Evolutionary conservation across 2,329 filamentous ascomycete genomes (phyloP).

Genomic region (Lecanicillium sp.): DNA sequence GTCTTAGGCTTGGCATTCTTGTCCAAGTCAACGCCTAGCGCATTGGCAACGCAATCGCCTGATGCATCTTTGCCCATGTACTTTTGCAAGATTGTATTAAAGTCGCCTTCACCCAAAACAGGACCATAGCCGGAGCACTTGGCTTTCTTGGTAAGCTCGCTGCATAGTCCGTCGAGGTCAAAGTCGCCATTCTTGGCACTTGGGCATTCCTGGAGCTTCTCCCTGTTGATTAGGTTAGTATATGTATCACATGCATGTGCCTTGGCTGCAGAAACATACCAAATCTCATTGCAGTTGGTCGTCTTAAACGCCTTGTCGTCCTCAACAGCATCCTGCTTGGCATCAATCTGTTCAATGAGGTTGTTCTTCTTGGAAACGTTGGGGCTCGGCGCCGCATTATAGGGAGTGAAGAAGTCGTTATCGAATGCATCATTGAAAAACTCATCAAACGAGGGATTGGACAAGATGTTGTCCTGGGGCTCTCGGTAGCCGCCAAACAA

Average conservation of each 20-base stretch:
- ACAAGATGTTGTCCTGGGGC: conserved; percentile 71
- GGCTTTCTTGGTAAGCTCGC: conserved; percentile 88
- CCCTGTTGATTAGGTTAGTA: conserved; percentile 54
- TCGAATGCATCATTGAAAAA: conserved; percentile 73
- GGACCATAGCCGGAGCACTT: conserved; percentile 89
- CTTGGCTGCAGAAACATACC: background rate
- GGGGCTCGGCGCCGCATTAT: conserved; percentile 53
- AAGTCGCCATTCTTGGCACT: conserved; percentile 87
- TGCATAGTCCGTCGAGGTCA: conserved; percentile 87
- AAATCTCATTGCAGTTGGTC: conserved; percentile 56
- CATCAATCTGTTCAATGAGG: conserved; percentile 71
- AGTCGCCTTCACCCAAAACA: conserved; percentile 81
- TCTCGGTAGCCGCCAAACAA: conserved; percentile 91
- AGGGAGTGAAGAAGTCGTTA: conserved; percentile 72
- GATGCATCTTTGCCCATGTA: conserved; percentile 42
- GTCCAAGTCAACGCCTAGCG: conserved; percentile 56
- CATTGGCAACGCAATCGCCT: conserved; percentile 23
- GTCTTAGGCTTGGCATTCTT: conserved; percentile 15
- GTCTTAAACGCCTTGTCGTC: conserved; percentile 56
- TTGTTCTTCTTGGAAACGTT: conserved; percentile 48
- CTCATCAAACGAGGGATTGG: conserved; percentile 62
- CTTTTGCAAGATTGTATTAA: conserved; percentile 67
- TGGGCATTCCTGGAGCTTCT: conserved; percentile 77
- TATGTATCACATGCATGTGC: background rate
- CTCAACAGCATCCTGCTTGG: conserved; percentile 58